A percentile compares a stretch with the other conserved stretches of the same genome.
Evolutionary conservation across 2,329 filamentous ascomycete species (phyloP).

Genomic region (Sclerotinia trifoliorum): DNA sequence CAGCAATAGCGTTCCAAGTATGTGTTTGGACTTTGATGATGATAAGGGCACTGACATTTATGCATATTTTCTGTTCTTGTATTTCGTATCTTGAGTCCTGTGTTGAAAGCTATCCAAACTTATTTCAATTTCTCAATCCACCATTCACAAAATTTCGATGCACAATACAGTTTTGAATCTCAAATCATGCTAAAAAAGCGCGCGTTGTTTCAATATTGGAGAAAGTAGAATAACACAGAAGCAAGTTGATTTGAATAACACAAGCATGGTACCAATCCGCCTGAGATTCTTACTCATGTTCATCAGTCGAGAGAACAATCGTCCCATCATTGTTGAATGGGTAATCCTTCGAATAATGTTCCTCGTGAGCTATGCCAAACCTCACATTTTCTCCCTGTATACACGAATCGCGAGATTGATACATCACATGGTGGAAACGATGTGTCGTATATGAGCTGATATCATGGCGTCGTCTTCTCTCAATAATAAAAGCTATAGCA

Average conservation of each 20-base stretch:
- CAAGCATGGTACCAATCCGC: background rate
- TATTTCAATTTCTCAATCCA: background rate
- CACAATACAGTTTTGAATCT: background rate
- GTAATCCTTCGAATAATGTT: constrained; percentile 13
- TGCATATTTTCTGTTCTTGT: background rate
- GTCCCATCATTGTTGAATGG: constrained; percentile 15
- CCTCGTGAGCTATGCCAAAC: constrained; percentile 12
- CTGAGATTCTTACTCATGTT: background rate
- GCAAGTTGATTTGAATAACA: background rate
- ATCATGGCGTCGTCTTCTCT: constrained; percentile 10
- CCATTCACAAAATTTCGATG: background rate
- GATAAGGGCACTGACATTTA: background rate
- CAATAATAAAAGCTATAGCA: constrained; percentile 3
- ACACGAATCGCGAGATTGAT: constrained; percentile 8
- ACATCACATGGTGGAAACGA: background rate
- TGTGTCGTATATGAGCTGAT: background rate
- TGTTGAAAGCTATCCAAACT: background rate
- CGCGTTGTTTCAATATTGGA: background rate
- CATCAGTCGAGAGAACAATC: background rate
- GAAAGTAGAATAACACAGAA: background rate
- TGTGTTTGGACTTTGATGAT: background rate
- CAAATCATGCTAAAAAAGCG: background rate
- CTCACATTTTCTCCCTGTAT: constrained; percentile 11
- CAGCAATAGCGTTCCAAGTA: background rate
- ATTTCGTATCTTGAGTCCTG: background rate